A percentile compares a stretch with the other conserved stretches of the same genome.
These are phyloP conservation scores for Castanospermum australe DNA, from an alignment of 306 rosid species.

Conservation along the genomic window DNA sequence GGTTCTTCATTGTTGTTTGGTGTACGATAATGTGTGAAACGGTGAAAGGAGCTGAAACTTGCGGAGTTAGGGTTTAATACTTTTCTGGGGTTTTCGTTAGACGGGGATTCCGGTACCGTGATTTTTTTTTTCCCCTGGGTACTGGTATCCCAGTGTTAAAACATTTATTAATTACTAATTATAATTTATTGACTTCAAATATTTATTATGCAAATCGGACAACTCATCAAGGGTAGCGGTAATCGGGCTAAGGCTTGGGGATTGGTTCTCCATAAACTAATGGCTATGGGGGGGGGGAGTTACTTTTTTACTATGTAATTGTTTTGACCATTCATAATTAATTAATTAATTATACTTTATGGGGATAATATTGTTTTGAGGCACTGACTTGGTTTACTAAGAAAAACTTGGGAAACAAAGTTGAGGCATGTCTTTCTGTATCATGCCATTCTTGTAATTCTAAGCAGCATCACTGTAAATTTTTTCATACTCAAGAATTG, in stretches of 20 bases:
- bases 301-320: too few species aligned
- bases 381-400: too few species aligned
- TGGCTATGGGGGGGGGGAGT: too few species aligned
- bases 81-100: not conserved
- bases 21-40: not conserved
- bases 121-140: too few species aligned
- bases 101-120: too few species aligned
- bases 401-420: not conserved
- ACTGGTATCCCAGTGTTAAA: too few species aligned
- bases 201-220: too few species aligned
- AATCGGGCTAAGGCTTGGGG: too few species aligned
- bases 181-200: too few species aligned
- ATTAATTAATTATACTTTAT: not conserved
- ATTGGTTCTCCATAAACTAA: not conserved
- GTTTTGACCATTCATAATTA: too few species aligned
- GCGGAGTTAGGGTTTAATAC: constrained; percentile 32
- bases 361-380: not conserved
- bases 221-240: too few species aligned
- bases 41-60: not conserved
- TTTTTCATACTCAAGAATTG: not conserved
- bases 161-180: too few species aligned
- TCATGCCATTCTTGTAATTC: not conserved
- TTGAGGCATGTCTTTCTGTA: not conserved
- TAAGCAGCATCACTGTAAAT: not conserved
- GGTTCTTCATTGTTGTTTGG: not conserved